These are phyloP conservation scores for Panaeolus cyanescens DNA, from an alignment of 768 basidiomycete genomes.

Conservation along the genomic window DNA sequence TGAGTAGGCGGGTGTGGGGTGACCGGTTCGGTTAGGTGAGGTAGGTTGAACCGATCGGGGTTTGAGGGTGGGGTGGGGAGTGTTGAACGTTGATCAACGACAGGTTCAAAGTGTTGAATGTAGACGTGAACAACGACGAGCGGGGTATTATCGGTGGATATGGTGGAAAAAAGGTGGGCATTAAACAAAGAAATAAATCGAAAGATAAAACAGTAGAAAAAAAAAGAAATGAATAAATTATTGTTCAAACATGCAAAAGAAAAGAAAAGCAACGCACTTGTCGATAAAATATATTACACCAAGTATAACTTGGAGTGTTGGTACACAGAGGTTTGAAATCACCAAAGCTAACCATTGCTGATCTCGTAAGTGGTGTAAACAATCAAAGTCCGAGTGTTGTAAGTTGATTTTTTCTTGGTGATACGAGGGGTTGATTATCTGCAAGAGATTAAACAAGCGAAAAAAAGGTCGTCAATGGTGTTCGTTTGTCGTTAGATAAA, in stretches of 20 bases:
- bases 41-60: no score
- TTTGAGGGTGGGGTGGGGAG: background rate
- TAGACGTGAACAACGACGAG: background rate
- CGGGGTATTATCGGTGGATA: background rate
- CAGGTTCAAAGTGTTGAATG: background rate
- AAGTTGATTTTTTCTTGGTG: background rate
- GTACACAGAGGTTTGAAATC: constrained; percentile 72
- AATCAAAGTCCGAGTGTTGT: background rate
- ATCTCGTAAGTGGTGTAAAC: background rate
- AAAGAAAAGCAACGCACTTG: constrained; percentile 51
- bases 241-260: background rate
- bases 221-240: background rate
- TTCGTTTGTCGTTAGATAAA: background rate
- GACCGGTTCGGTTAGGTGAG: no score
- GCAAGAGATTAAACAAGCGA: background rate
- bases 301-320: constrained; percentile 76
- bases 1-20: background rate
- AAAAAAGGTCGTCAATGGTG: background rate
- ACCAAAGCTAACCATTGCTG: constrained; percentile 59
- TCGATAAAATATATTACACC: constrained; percentile 94
- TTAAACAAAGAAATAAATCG: background rate
- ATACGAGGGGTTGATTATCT: background rate
- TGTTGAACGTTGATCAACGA: no score
- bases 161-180: background rate
- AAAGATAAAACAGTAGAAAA: constrained; percentile 21